Conservation (phyloP, 345 rosid species). For the Ceriops decandra region DNA sequence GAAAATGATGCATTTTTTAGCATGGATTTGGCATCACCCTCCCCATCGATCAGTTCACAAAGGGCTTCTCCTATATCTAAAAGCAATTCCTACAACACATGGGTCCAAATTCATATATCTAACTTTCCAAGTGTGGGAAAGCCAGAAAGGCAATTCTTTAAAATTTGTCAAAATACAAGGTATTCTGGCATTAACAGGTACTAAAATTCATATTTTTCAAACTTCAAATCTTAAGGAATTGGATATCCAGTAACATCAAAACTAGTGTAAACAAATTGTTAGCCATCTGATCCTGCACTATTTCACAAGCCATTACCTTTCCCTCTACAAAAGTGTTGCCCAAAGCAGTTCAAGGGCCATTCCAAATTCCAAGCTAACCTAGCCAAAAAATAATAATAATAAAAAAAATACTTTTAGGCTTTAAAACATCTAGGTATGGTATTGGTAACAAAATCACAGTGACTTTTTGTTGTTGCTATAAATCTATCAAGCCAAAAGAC, state of each 20-base stretch:
- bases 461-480: background rate
- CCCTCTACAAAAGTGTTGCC: background rate
- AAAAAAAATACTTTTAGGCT: background rate
- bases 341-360: too few species aligned
- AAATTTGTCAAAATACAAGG: too few species aligned
- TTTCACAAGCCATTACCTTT: background rate
- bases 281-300: too few species aligned
- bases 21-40: constrained; percentile 43
- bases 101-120: constrained; percentile 6
- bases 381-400: background rate
- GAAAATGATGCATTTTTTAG: constrained; percentile 41
- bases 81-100: constrained; percentile 61
- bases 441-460: background rate
- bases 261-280: too few species aligned
- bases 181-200: too few species aligned
- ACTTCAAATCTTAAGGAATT: too few species aligned
- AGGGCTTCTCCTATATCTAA: constrained; percentile 85
- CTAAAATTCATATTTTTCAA: too few species aligned
- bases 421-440: background rate
- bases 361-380: too few species aligned
- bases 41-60: constrained; percentile 80
- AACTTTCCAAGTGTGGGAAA: constrained; percentile 3
- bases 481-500: constrained; percentile 17
- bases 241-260: too few species aligned
- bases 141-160: background rate